phyloP scores from a whole-genome alignment of 176 grass and related monocot genomes.

The Elymus sibiricus region DNA sequence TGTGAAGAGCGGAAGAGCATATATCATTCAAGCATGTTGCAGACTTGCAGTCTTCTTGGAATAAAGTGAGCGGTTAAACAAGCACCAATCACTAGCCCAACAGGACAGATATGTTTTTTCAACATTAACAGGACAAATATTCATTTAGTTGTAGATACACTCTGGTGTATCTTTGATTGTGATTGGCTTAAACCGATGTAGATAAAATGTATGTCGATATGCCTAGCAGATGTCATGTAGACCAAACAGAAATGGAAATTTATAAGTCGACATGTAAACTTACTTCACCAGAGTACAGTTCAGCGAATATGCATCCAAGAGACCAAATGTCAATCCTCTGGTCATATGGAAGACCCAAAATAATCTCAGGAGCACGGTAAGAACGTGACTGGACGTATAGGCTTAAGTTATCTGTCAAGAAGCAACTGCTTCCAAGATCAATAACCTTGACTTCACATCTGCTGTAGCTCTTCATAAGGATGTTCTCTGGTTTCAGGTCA shows the following conservation, averaged over 20 bases:
- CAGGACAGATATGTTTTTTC: background rate
- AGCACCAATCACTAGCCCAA: background rate
- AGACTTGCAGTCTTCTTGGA: background rate
- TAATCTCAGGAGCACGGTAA: constrained; percentile 94
- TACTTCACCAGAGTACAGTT: constrained; percentile 89
- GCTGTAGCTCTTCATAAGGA: constrained; percentile 96
- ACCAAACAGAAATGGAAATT: constrained; percentile 17
- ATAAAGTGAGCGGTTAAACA: constrained; percentile 13
- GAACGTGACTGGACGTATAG: constrained; percentile 96
- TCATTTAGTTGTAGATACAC: background rate
- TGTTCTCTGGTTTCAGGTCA: constrained; percentile 98
- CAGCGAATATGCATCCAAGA: constrained; percentile 93
- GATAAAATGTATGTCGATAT: background rate
- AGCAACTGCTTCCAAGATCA: constrained; percentile 99
- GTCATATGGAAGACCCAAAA: constrained; percentile 86
- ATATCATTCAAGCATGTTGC: background rate
- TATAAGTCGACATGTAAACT: constrained; percentile 21
- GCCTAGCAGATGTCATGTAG: background rate
- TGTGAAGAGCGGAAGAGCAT: background rate
- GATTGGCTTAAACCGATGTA: background rate
- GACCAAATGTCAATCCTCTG: constrained; percentile 99
- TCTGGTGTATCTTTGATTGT: background rate
- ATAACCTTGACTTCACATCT: constrained; percentile 99
- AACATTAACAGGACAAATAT: background rate
- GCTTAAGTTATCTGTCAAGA: constrained; percentile 77